phyloP scores from a whole-genome alignment of 768 basidiomycete species.

The Gymnopilus dilepis region DNA sequence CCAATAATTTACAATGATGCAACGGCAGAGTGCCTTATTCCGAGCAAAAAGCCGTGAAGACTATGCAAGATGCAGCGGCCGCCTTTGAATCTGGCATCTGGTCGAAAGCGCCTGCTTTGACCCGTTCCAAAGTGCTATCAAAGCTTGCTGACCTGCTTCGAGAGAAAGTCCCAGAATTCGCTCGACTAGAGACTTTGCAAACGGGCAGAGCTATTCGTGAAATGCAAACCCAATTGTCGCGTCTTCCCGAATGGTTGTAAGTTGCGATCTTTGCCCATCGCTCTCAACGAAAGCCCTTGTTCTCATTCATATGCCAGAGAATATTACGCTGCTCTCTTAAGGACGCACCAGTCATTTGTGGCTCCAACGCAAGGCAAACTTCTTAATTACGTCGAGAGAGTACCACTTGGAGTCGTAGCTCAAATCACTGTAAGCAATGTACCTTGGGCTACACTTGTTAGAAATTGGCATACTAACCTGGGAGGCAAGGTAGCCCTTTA shows the following conservation, averaged over 20 bases:
- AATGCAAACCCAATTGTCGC: slow-evolving; percentile 78
- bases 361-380: slow-evolving; percentile 82
- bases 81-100: slow-evolving; percentile 72
- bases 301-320: slow-evolving; percentile 47
- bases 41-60: slow-evolving; percentile 53
- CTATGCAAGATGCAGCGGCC: slow-evolving; percentile 52
- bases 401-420: slow-evolving; percentile 88
- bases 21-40: slow-evolving; percentile 58
- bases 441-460: neutral
- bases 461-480: neutral
- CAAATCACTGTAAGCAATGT: slow-evolving; percentile 74
- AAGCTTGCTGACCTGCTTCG: slow-evolving; percentile 69
- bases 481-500: slow-evolving; percentile 66
- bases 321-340: slow-evolving; percentile 76
- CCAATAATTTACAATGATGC: neutral
- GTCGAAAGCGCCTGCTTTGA: slow-evolving; percentile 63
- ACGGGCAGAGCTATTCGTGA: slow-evolving; percentile 85
- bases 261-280: slow-evolving; percentile 24
- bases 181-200: slow-evolving; percentile 71
- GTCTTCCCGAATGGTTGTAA: slow-evolving; percentile 88
- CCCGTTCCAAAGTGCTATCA: slow-evolving; percentile 69
- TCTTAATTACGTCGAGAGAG: slow-evolving; percentile 77
- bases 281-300: slow-evolving; percentile 9
- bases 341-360: slow-evolving; percentile 72
- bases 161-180: slow-evolving; percentile 59